Evolutionary conservation across 352 stramenopile species (phyloP).

Genomic region (Phytophthora quininea): DNA sequence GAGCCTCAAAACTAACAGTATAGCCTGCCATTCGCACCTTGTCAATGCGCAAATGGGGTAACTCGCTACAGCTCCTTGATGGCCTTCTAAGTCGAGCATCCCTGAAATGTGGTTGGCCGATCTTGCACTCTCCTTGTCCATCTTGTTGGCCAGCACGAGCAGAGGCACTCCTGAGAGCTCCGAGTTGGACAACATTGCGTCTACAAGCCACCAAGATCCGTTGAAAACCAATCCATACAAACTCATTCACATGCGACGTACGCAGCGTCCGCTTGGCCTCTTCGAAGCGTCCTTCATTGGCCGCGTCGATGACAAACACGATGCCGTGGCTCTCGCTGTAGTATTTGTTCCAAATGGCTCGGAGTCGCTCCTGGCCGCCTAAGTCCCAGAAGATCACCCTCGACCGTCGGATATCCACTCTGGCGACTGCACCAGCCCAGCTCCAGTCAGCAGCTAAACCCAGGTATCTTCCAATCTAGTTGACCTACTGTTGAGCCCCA

Average conservation of each 20-base stretch:
- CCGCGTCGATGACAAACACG: conserved; percentile 92
- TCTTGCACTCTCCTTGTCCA: conserved; percentile 75
- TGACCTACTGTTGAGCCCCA: conserved; percentile 85
- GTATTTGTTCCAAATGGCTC: conserved; percentile 94
- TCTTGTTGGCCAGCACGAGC: conserved; percentile 92
- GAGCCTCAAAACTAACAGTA: neutral
- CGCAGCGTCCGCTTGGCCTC: conserved; percentile 88
- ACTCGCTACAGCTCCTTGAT: conserved; percentile 46
- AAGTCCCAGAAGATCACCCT: conserved; percentile 94
- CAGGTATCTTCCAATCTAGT: conserved; percentile 13
- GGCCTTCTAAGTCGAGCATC: conserved; percentile 48
- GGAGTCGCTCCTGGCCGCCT: conserved; percentile 88
- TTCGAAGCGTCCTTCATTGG: conserved; percentile 85
- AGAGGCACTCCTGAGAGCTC: conserved; percentile 85
- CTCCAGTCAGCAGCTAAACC: neutral
- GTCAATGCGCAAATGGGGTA: conserved; percentile 72
- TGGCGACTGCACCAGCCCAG: conserved; percentile 51
- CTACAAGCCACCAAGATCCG: conserved; percentile 30
- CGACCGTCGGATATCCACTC: conserved; percentile 84
- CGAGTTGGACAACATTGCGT: conserved; percentile 79
- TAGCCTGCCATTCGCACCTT: conserved; percentile 26
- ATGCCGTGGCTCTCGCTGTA: conserved; percentile 93
- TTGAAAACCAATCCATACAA: neutral
- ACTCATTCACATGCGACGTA: conserved; percentile 28
- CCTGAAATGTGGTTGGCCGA: conserved; percentile 47